A percentile compares a stretch with the other conserved stretches of the same genome.
phyloP scores from a whole-genome alignment of 2,329 filamentous ascomycete genomes.

The Ophiostoma quercus region DNA sequence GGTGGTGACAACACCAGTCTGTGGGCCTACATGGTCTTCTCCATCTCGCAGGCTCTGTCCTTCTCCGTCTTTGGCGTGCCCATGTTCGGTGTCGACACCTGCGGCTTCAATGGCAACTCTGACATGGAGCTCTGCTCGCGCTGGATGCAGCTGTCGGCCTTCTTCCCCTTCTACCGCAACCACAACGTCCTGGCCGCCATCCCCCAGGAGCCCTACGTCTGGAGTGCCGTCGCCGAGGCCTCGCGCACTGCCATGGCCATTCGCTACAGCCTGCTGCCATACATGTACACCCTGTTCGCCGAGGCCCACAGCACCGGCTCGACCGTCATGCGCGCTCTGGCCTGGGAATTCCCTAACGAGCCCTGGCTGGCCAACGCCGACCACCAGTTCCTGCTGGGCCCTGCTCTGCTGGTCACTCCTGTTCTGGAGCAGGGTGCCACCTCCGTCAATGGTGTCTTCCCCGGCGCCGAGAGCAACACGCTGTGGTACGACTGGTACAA shows the following conservation, averaged over 20 bases:
- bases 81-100: constrained; percentile 68
- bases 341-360: constrained; percentile 61
- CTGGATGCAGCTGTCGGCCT: constrained; percentile 70
- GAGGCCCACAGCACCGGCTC: constrained; percentile 55
- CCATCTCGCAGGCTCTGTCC: constrained; percentile 54
- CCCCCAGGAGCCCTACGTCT: constrained; percentile 67
- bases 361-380: constrained; percentile 43
- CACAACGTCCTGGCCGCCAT: constrained; percentile 46
- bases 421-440: constrained; percentile 43
- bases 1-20: constrained; percentile 52
- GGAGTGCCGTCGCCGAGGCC: constrained; percentile 57
- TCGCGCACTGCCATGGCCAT: constrained; percentile 64
- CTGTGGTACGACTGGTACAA: constrained; percentile 79
- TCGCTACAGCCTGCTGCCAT: constrained; percentile 75
- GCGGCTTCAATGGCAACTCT: constrained; percentile 65
- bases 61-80: constrained; percentile 65
- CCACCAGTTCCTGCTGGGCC: constrained; percentile 48
- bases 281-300: constrained; percentile 69
- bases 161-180: constrained; percentile 70
- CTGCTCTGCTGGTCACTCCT: constrained; percentile 45
- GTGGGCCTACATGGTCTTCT: constrained; percentile 56
- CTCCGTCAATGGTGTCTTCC: constrained; percentile 42
- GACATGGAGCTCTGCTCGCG: constrained; percentile 65
- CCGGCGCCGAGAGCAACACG: constrained; percentile 38
- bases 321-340: constrained; percentile 64